Evolutionary conservation across 2,329 filamentous ascomycete species (phyloP), one percentile per base, ranked within the genome.

Genomic region (Colletotrichum tanaceti): DNA sequence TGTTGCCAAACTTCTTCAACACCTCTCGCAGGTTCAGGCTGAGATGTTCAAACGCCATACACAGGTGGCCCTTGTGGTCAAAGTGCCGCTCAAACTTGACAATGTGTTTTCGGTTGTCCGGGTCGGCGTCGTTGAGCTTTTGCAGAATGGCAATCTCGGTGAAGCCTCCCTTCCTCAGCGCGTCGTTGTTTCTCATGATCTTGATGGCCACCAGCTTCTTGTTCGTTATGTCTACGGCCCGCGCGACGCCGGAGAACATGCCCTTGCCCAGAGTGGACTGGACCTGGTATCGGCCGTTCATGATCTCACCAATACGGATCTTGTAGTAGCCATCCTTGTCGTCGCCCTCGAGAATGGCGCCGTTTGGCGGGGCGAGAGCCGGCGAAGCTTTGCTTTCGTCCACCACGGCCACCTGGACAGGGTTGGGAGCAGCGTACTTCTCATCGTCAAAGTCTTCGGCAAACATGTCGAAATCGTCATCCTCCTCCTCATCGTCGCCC

Each of bases 241-340:
- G 90, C 61, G 96, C 93, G n/a, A 99, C 96, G 10, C 93, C 94
- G 0, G 96, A 97, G 78, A 98, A 99, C 87, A 98, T 97, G 74
- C 96, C 96, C 79, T 93, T 94, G 71, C 96, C 96, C 24, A 99
- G 86, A 60, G 91, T 91, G 67, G 94, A 89, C 77, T 95, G 91
- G 39, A 99, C 89, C 77, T 96, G 93, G 79, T 98, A 98, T 41
- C 94, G 91, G 38, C 90, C 90, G 73, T 97, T 92, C 71, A 99
- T 86, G 59, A 98, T 83, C 82, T 99, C 96, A 75, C 95, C 94
- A 47, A 94, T 89, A 65, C 97, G 93, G 66, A 98, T 90, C 79
- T 96, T 97, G 84, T 98, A 99, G 78, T 98, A 98, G 6, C 95
- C 96, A 75, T 99, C 94, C 60, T 91, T 90, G 77, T 98, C 96